phyloP scores from a whole-genome alignment of 108 stramenopile genomes.

The Mediolabrus comicus region DNA sequence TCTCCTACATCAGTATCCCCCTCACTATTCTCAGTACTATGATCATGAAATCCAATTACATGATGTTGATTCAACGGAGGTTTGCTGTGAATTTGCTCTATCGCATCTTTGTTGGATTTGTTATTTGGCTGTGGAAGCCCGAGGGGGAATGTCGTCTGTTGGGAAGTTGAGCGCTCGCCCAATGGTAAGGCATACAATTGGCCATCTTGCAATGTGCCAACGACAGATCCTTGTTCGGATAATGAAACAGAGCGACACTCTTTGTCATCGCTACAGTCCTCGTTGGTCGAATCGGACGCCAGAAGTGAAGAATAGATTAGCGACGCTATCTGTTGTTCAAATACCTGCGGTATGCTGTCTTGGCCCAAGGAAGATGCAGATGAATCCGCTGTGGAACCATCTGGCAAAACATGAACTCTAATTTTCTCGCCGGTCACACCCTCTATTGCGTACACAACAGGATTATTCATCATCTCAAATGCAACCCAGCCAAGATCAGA shows the following conservation, averaged over 20 bases:
- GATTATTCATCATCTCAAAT: constrained; percentile 60
- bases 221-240: constrained; percentile 46
- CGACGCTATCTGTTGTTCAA: constrained; percentile 39
- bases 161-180: constrained; percentile 34
- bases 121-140: constrained; percentile 31
- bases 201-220: constrained; percentile 66
- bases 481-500: constrained; percentile 67
- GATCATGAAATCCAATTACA: constrained; percentile 36
- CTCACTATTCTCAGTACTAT: constrained; percentile 5
- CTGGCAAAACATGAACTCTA: constrained; percentile 72
- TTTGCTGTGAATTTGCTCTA: not conserved
- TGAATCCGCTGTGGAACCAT: constrained; percentile 51
- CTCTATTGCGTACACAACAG: constrained; percentile 76
- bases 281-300: constrained; percentile 1
- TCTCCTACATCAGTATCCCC: constrained; percentile 38
- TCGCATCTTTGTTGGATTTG: not conserved
- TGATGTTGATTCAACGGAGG: constrained; percentile 26
- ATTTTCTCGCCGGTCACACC: constrained; percentile 52
- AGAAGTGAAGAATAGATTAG: constrained; percentile 14
- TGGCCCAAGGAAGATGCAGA: constrained; percentile 31
- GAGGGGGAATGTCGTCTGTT: constrained; percentile 23
- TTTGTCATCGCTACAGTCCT: constrained; percentile 11
- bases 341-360: constrained; percentile 12
- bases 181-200: constrained; percentile 80
- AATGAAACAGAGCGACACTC: constrained; percentile 25